Conservation (phyloP, 129 eudicot genomes). For the Helianthus annuus region DNA sequence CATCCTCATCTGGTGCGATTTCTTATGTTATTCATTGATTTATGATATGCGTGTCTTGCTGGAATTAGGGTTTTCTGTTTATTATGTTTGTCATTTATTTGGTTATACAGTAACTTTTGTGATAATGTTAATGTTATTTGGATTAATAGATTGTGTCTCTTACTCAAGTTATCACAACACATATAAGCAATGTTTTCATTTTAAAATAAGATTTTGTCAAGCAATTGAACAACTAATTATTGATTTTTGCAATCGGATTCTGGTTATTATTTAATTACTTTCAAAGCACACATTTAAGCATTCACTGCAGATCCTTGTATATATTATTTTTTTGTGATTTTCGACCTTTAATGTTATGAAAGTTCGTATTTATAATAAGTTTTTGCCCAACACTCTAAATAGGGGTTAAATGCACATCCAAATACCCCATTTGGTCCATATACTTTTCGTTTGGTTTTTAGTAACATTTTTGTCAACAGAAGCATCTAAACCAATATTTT, state of each 20-base stretch:
- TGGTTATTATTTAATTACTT: background rate
- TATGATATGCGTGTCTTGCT: background rate
- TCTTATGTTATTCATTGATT: background rate
- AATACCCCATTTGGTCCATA: too few species aligned
- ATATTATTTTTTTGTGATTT: background rate
- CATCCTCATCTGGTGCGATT: conserved; percentile 33
- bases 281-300: background rate
- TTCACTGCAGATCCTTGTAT: background rate
- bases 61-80: conserved; percentile 13
- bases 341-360: too few species aligned
- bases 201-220: background rate
- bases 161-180: background rate
- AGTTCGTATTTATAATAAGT: too few species aligned
- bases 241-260: background rate
- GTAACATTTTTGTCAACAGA: background rate
- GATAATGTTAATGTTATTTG: too few species aligned
- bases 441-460: too few species aligned
- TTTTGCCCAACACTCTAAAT: too few species aligned
- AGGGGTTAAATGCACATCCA: too few species aligned
- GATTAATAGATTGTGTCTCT: too few species aligned
- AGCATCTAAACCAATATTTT: background rate
- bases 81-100: too few species aligned
- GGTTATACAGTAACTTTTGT: too few species aligned
- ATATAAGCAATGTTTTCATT: background rate
- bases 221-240: background rate